Percentiles rank a stretch among this genome's conserved stretches.
Evolutionary conservation across 805 yeast species (phyloP).

Genomic region (Hanseniaspora valbyensis): DNA sequence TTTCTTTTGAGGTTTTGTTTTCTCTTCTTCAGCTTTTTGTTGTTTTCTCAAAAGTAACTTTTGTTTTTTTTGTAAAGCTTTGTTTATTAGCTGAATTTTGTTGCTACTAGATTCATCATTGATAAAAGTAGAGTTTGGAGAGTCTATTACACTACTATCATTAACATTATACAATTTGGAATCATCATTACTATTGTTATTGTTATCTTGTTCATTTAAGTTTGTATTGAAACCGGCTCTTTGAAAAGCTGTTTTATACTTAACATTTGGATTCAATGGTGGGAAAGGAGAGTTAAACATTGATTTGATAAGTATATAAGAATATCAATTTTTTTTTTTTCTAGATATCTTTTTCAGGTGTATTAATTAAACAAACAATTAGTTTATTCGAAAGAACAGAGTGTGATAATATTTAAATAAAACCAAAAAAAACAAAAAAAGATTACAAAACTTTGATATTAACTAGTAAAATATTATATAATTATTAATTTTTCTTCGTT

Average conservation of each 20-base stretch:
- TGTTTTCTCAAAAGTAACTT: constrained; percentile 7
- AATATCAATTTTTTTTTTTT: too few relatives aligned
- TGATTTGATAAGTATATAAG: constrained; percentile 10
- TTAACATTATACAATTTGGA: constrained; percentile 16
- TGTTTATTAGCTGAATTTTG: constrained; percentile 3
- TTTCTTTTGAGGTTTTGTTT: neutral
- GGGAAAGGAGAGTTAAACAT: constrained; percentile 48
- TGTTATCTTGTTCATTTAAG: too few relatives aligned
- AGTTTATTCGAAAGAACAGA: too few relatives aligned
- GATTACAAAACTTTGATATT: too few relatives aligned
- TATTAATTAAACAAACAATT: too few relatives aligned
- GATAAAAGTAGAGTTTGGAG: constrained; percentile 2
- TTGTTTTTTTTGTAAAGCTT: constrained; percentile 12
- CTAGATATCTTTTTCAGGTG: too few relatives aligned
- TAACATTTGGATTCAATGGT: constrained; percentile 49
- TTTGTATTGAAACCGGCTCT: constrained; percentile 69
- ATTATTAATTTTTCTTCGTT: too few relatives aligned
- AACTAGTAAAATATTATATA: too few relatives aligned
- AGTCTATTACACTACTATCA: constrained; percentile 2
- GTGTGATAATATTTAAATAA: too few relatives aligned
- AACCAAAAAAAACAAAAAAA: too few relatives aligned
- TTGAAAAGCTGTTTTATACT: constrained; percentile 62
- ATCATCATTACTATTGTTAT: too few relatives aligned
- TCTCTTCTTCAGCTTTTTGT: neutral
- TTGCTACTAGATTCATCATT: constrained; percentile 10